Evolutionary conservation across 345 rosid species (phyloP), one percentile per base, ranked within the genome.

Genomic region (Iberis pinnata): DNA sequence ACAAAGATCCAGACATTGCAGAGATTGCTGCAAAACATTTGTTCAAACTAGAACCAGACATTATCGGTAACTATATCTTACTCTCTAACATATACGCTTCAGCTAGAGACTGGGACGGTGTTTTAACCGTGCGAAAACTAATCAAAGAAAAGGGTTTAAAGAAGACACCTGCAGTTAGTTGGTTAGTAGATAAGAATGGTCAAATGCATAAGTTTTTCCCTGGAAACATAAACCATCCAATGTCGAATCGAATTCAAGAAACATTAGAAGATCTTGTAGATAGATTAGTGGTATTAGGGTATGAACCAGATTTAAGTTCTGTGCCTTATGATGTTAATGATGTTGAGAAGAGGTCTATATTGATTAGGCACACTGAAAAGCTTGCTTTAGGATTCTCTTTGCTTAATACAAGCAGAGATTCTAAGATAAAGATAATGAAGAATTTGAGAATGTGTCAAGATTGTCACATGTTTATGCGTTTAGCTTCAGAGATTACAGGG

Each of bases 121-220:
- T 70, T 32, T 49, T 59, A 9, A 41, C 53, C 15, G 70, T 82
- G 12, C 71, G 90, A 71, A 77, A 73, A 43, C 48, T 73, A 63
- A 70, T 82, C 71, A 76, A 67, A 70, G 33, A 12, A 18, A 82
- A 68, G 60, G 75, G 89, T 56, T 60, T 83, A 16, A 83, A 71
- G 74, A 83, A 86, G 79, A 76, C 73, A 70, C 94, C 94, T 1
- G 95, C 79, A 18, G 70, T 58, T 58, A 89, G 97, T 72, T 86
- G 86, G 83, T 44, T 89, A 53, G 90, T 81, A 52, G 54, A 70
- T 40, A 46, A 75, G 38, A 70, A 72, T 2, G 86, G 88, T 61
- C 77, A 47, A 19, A 68, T 76, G 50, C 86, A 89, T 6, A 77
- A 77, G 72, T 83, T 83, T 56, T 68, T 80, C 60, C 78, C 90